Base-by-base conservation (phyloP, 352 stramenopile genomes). In the Phytophthora cactorum region DNA sequence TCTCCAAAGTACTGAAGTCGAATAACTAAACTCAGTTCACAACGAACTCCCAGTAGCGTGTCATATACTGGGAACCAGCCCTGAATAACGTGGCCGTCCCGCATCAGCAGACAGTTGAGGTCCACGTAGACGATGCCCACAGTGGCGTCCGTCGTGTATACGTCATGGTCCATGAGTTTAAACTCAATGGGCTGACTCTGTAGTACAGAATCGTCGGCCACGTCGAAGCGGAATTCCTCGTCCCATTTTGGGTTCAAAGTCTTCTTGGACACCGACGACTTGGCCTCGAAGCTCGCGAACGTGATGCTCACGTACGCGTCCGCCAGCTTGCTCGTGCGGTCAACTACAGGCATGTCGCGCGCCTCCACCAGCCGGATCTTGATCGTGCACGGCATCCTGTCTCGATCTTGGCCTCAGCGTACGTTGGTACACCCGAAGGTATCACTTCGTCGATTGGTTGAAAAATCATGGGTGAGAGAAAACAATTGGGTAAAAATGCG, bases 61-160 rank as follows among this genome's bases (percentile, higher is more conserved):
- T 99, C 97, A 74, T 99, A 99, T 8, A 99, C 87, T 4, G 97
- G 97, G 81, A 99, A 99, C 96, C 96, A 99, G 32, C 97, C 97
- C 68, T 98, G 94, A 65, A 99, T 97, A 43, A 91, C 86, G 55
- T 95, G 81, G 17, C 81, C 84, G 57, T 94, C 87, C 27, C 84
- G 81, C 86, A 98, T 99, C n/a, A 99, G 72, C 36, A 99, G 80
- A 47, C 96, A 98, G 86, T 99, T 99, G 39, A 99, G 84, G 74
- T 99, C 97, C 29, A 99, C 92, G 66, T 99, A 99, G 5, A 99
- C 97, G 32, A 98, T 88, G 2, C 97, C 98, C 63, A 99, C 98
- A 27, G 94, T 97, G 15, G 97, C 93, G 61, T 98, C 93, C 38
- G 89, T 92, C 15, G 89, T 97, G 78, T 98, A 98, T 31, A 97